These are phyloP conservation scores for Kwoniella dejecticola DNA, from an alignment of 768 basidiomycete genomes.

Conservation along the genomic window DNA sequence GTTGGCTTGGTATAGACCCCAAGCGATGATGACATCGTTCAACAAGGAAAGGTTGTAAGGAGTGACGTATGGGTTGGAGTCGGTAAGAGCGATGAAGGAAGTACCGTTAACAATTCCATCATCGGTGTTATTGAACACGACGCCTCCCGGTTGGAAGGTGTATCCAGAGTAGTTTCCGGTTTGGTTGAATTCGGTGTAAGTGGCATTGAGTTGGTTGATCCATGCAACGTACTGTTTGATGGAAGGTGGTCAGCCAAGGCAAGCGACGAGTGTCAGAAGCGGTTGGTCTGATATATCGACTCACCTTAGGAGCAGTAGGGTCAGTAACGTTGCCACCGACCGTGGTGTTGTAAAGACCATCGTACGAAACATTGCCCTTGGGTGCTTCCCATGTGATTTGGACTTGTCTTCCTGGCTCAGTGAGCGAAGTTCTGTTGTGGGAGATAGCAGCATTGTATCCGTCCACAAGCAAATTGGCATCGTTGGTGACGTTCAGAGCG, in stretches of 20 bases:
- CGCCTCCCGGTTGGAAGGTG: constrained; percentile 61
- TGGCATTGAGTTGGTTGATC: constrained; percentile 66
- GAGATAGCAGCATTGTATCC: constrained; percentile 60
- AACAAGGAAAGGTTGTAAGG: constrained; percentile 63
- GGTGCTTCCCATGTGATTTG: constrained; percentile 64
- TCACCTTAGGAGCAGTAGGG: constrained; percentile 53
- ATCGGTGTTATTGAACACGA: constrained; percentile 57
- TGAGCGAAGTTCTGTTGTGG: constrained; percentile 63
- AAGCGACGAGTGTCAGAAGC: too few species aligned
- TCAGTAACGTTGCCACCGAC: constrained; percentile 56
- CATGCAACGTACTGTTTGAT: constrained; percentile 63
- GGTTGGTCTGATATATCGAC: too few species aligned
- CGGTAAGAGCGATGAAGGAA: constrained; percentile 63
- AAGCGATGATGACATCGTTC: constrained; percentile 63
- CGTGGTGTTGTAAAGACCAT: constrained; percentile 62
- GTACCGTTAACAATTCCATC: constrained; percentile 63
- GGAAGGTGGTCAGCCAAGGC: too few species aligned
- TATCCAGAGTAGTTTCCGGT: constrained; percentile 58
- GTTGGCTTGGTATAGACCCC: constrained; percentile 47
- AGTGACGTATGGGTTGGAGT: constrained; percentile 61
- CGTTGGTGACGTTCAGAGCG: constrained; percentile 60
- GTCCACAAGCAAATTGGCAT: constrained; percentile 48
- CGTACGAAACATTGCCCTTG: constrained; percentile 62
- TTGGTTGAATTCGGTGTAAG: constrained; percentile 62
- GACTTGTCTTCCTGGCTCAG: constrained; percentile 59